phyloP scores from a whole-genome alignment of 345 rosid genomes.

The Eucalyptus caleyi region DNA sequence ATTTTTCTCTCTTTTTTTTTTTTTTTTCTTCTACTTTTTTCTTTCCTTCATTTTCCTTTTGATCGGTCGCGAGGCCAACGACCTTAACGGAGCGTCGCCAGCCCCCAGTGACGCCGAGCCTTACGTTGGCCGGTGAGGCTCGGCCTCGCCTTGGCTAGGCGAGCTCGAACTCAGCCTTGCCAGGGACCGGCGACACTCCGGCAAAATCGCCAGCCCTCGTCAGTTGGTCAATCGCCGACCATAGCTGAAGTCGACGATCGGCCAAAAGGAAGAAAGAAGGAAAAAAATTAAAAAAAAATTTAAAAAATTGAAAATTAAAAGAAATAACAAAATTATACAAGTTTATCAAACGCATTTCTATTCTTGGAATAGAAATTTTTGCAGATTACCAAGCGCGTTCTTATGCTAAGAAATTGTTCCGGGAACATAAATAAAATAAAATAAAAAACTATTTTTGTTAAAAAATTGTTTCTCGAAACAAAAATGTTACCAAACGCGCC shows the following conservation, averaged over 20 bases:
- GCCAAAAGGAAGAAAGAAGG: too few relatives aligned
- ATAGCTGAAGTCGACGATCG: fast-evolving
- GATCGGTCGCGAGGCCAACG: fast-evolving
- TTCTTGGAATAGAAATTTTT: fast-evolving
- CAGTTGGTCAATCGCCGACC: fast-evolving
- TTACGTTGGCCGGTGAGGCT: fast-evolving
- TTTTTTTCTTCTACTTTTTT: too few relatives aligned
- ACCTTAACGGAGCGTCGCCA: fast-evolving
- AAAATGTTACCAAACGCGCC: fast-evolving
- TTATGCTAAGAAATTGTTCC: fast-evolving
- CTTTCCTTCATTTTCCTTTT: too few relatives aligned
- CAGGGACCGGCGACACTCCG: fast-evolving
- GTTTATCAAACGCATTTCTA: too few relatives aligned
- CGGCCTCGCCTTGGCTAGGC: fast-evolving
- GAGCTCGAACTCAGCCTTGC: fast-evolving
- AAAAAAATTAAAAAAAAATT: too few relatives aligned
- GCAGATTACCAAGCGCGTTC: too few relatives aligned
- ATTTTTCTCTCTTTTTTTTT: too few relatives aligned
- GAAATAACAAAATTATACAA: too few relatives aligned
- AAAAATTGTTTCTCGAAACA: fast-evolving
- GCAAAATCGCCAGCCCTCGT: fast-evolving
- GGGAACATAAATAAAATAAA: fast-evolving
- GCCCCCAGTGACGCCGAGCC: fast-evolving
- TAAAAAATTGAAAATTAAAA: too few relatives aligned
- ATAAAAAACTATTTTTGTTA: too few relatives aligned